phyloP scores from a whole-genome alignment of 495 filamentous ascomycete species.

The Choiromyces venosus region DNA sequence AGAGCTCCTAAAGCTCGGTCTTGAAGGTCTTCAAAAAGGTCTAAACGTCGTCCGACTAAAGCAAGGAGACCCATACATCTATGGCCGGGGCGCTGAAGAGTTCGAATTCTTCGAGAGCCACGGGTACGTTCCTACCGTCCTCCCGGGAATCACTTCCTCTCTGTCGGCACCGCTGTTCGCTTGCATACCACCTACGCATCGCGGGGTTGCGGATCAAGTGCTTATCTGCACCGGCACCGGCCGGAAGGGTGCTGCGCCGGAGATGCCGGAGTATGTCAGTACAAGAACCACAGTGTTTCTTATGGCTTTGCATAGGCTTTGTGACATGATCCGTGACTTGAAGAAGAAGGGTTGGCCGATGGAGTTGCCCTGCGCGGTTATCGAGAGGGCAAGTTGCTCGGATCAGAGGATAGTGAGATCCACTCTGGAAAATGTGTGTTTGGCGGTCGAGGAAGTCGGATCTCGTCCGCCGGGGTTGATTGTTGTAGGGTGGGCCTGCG shows the following conservation, averaged over 20 bases:
- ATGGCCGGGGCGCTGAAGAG: slow-evolving; percentile 90
- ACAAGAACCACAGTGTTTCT: slow-evolving; percentile 87
- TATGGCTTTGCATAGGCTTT: slow-evolving; percentile 87
- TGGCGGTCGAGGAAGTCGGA: slow-evolving; percentile 84
- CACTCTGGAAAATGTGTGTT: slow-evolving; percentile 68
- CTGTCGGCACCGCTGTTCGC: slow-evolving; percentile 84
- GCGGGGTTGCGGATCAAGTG: slow-evolving; percentile 85
- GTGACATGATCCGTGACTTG: slow-evolving; percentile 61
- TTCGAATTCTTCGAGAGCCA: slow-evolving; percentile 72
- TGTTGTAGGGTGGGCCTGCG: slow-evolving; percentile 81
- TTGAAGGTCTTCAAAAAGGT: slow-evolving; percentile 65
- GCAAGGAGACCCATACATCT: slow-evolving; percentile 94
- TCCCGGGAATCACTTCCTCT: slow-evolving; percentile 87
- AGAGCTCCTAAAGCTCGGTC: slow-evolving; percentile 75
- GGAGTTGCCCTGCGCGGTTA: slow-evolving; percentile 77
- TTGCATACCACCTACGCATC: slow-evolving; percentile 77
- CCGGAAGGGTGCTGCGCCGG: slow-evolving; percentile 75
- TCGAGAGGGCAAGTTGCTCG: slow-evolving; percentile 89
- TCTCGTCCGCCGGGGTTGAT: slow-evolving; percentile 83
- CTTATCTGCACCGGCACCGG: slow-evolving; percentile 93
- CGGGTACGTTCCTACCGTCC: slow-evolving; percentile 64
- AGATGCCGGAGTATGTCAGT: slow-evolving; percentile 69
- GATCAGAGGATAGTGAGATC: slow-evolving; percentile 91
- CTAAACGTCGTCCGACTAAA: slow-evolving; percentile 81
- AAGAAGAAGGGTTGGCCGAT: slow-evolving; percentile 49